These are phyloP conservation scores for Hericium erinaceus DNA, from an alignment of 768 basidiomycete genomes.

Conservation along the genomic window DNA sequence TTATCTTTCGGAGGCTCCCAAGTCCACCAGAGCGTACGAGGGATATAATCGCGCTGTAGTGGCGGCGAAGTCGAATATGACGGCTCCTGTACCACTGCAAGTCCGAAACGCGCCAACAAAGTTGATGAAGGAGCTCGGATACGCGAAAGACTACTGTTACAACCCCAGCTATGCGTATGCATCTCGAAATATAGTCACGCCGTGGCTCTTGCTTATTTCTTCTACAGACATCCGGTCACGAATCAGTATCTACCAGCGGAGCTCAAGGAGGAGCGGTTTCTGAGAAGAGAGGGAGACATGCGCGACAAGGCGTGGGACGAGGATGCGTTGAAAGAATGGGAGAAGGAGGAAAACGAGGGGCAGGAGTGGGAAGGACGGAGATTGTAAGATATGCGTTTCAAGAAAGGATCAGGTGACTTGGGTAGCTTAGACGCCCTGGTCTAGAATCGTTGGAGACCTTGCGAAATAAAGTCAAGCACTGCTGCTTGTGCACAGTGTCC, in stretches of 20 bases:
- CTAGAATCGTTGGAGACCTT: too few species aligned
- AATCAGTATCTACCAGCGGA: slow-evolving; percentile 42
- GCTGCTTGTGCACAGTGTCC: too few species aligned
- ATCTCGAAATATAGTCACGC: not conserved
- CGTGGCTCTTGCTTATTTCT: too few species aligned
- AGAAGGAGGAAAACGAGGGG: slow-evolving; percentile 32
- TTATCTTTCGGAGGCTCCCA: slow-evolving; percentile 76
- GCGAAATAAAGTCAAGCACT: too few species aligned
- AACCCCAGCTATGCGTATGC: slow-evolving; percentile 36
- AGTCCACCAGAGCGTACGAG: slow-evolving; percentile 71
- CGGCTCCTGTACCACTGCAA: slow-evolving; percentile 56
- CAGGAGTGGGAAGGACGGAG: slow-evolving; percentile 25
- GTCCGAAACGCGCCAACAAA: slow-evolving; percentile 73
- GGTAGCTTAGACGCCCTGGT: not conserved
- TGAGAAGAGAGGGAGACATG: slow-evolving; percentile 28
- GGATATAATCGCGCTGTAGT: slow-evolving; percentile 65
- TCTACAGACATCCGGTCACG: slow-evolving; percentile 38
- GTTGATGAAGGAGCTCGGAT: slow-evolving; percentile 44
- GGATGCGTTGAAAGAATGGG: slow-evolving; percentile 34
- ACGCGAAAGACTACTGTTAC: slow-evolving; percentile 39
- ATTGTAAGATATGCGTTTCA: not conserved
- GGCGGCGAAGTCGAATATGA: slow-evolving; percentile 42
- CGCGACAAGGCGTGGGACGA: slow-evolving; percentile 41
- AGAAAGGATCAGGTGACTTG: not conserved
- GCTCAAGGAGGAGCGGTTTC: slow-evolving; percentile 29